These are phyloP conservation scores for Kwoniella botswanensis DNA, from an alignment of 768 basidiomycete species.

Conservation along the genomic window DNA sequence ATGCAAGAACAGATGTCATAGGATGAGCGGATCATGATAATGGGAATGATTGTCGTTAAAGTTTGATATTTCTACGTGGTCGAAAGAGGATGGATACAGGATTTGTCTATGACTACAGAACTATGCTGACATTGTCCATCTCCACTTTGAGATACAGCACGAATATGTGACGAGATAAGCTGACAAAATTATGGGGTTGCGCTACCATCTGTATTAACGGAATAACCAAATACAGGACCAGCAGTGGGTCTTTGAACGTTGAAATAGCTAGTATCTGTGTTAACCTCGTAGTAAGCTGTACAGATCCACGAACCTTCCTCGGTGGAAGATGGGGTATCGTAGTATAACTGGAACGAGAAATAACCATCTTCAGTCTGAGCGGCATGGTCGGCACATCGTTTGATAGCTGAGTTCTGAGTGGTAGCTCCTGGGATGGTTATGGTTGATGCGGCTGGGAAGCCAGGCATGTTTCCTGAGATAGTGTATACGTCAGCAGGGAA, in stretches of 20 bases:
- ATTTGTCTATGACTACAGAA: too few relatives aligned
- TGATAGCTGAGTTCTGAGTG: neutral
- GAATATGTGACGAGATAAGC: too few relatives aligned
- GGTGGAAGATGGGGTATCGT: neutral
- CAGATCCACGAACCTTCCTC: neutral
- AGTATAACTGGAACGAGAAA: neutral
- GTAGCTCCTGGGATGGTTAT: neutral
- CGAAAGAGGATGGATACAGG: too few relatives aligned
- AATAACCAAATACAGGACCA: slow-evolving; percentile 4
- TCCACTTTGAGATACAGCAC: too few relatives aligned
- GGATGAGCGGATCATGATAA: too few relatives aligned
- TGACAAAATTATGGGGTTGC: too few relatives aligned
- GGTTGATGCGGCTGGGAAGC: neutral
- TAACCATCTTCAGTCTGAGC: neutral
- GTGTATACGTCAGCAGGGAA: too few relatives aligned
- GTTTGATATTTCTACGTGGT: too few relatives aligned
- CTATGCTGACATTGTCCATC: too few relatives aligned
- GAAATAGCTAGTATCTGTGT: neutral
- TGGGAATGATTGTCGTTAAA: too few relatives aligned
- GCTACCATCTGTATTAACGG: neutral
- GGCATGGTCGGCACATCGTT: slow-evolving; percentile 1
- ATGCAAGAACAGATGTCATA: too few relatives aligned
- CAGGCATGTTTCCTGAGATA: neutral
- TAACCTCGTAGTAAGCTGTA: neutral
- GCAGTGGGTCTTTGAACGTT: neutral